A percentile compares a stretch with the other conserved stretches of the same genome.
These are phyloP conservation scores for Ligustrum vulgare DNA, from an alignment of 257 asterid genomes.

Conservation along the genomic window DNA sequence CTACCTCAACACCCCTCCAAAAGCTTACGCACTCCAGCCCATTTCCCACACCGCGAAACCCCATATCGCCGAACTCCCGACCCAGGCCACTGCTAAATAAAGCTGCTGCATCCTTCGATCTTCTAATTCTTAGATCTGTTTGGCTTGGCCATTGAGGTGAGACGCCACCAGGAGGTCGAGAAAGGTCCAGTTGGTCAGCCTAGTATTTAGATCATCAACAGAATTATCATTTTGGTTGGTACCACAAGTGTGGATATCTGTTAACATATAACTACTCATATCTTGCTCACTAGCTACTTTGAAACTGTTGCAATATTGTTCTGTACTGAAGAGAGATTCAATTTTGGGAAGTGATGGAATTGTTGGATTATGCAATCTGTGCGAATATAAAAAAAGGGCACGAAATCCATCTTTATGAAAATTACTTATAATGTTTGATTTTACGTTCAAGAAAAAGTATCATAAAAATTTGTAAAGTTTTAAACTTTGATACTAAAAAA, in stretches of 20 bases:
- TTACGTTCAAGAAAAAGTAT: too few relatives aligned
- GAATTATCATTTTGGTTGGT: background rate
- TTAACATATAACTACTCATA: conserved; percentile 18
- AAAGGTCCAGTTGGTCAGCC: conserved; percentile 55
- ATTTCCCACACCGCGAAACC: too few relatives aligned
- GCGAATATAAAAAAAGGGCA: conserved; percentile 64
- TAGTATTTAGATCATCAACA: conserved; percentile 10
- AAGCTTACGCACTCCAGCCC: too few relatives aligned
- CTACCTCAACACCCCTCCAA: too few relatives aligned
- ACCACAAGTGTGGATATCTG: conserved; percentile 8
- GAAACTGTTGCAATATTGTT: background rate
- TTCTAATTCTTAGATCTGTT: background rate
- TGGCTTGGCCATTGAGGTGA: conserved; percentile 70
- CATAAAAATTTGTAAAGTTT: too few relatives aligned
- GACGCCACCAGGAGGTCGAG: conserved; percentile 88
- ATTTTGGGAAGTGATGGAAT: conserved; percentile 18
- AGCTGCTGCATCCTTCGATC: too few relatives aligned
- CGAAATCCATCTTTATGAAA: background rate
- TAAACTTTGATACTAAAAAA: too few relatives aligned
- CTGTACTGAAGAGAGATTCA: conserved; percentile 12
- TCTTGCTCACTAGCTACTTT: background rate
- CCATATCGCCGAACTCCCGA: too few relatives aligned
- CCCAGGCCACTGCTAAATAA: too few relatives aligned
- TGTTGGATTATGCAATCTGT: conserved; percentile 47
- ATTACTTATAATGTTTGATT: too few relatives aligned